phyloP scores from a whole-genome alignment of 176 grass and related monocot species.

The Oryza rufipogon region DNA sequence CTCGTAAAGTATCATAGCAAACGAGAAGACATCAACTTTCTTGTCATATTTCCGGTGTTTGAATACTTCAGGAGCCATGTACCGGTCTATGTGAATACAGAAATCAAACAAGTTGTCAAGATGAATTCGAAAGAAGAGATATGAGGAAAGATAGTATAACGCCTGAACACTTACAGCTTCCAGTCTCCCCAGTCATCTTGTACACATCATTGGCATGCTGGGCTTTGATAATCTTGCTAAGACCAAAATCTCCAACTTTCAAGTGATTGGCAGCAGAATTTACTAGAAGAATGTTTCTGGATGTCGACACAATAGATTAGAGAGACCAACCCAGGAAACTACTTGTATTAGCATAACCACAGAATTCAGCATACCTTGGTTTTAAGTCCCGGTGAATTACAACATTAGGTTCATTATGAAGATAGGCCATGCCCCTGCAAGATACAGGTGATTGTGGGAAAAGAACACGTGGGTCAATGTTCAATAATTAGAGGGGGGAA shows the following conservation, averaged over 20 bases:
- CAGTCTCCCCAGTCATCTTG: constrained; percentile 98
- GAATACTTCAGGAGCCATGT: constrained; percentile 99
- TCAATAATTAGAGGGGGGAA: neutral
- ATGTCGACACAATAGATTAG: constrained; percentile 37
- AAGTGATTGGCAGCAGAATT: constrained; percentile 93
- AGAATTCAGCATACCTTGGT: constrained; percentile 65
- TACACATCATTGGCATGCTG: constrained; percentile 93
- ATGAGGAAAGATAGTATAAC: constrained; percentile 25
- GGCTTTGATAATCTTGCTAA: constrained; percentile 94
- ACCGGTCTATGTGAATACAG: constrained; percentile 62
- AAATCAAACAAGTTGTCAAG: constrained; percentile 23
- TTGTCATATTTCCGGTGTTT: constrained; percentile 98
- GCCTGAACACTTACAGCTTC: constrained; percentile 83
- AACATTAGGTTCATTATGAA: constrained; percentile 99
- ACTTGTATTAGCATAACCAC: constrained; percentile 33
- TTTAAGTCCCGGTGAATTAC: constrained; percentile 96
- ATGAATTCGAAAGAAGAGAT: constrained; percentile 25
- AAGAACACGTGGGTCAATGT: neutral
- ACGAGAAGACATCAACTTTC: constrained; percentile 99
- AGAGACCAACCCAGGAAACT: constrained; percentile 20
- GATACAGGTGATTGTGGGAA: constrained; percentile 34
- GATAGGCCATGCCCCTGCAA: constrained; percentile 96
- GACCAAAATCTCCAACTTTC: constrained; percentile 98
- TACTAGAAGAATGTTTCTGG: constrained; percentile 97
- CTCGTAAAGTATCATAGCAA: constrained; percentile 99